phyloP scores from a whole-genome alignment of 163 green algal species.

The Scenedesmus sp. region DNA sequence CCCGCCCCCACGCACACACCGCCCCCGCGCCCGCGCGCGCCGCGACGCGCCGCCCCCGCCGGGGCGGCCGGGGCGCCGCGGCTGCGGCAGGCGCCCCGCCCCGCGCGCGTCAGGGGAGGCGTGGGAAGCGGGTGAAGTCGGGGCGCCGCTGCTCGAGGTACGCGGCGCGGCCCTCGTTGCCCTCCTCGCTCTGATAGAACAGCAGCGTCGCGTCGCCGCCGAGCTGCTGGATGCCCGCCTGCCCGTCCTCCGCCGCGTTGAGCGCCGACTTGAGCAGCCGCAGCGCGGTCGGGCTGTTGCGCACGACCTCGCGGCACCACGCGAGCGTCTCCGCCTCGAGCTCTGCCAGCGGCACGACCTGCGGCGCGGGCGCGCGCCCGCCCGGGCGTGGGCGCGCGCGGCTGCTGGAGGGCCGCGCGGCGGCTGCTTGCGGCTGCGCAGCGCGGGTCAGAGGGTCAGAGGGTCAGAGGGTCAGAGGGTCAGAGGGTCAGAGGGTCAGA shows the following conservation, averaged over 20 bases:
- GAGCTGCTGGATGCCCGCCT: slow-evolving; percentile 96
- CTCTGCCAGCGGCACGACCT: slow-evolving; percentile 89
- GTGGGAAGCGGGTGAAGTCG: slow-evolving; percentile 92
- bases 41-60: no score
- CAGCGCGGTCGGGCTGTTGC: slow-evolving; percentile 95
- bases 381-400: no score
- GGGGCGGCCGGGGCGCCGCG: no score
- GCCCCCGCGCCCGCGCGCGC: no score
- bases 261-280: slow-evolving; percentile 92
- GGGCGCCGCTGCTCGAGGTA: slow-evolving; percentile 92
- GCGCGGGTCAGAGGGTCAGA: no score
- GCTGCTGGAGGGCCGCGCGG: neutral
- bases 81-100: no score
- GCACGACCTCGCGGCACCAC: slow-evolving; percentile 96
- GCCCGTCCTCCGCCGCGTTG: slow-evolving; percentile 96
- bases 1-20: no score
- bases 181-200: slow-evolving; percentile 97
- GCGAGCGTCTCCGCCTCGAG: slow-evolving; percentile 91
- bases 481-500: no score
- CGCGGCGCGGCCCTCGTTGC: slow-evolving; percentile 87
- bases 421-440: no score
- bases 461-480: no score
- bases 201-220: slow-evolving; percentile 95
- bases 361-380: neutral
- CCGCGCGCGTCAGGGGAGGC: slow-evolving; percentile 73